Conservation (phyloP, 2,329 filamentous ascomycete genomes). For the Atkinsonella hypoxylon region DNA sequence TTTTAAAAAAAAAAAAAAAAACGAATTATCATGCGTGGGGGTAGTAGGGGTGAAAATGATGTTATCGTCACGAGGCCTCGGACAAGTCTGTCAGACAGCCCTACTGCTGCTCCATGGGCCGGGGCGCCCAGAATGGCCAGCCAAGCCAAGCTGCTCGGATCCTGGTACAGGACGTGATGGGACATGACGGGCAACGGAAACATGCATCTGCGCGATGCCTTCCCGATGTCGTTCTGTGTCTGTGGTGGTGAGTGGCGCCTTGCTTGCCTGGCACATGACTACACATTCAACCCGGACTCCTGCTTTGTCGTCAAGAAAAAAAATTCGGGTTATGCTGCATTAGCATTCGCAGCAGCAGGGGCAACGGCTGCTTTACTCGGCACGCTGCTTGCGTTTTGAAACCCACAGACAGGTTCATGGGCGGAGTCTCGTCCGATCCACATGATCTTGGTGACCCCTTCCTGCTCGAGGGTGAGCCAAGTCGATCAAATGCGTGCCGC, state of each 20-base stretch:
- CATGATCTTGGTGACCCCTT: not conserved
- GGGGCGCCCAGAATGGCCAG: not conserved
- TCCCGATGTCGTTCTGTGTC: not conserved
- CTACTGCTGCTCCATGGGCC: too few relatives aligned
- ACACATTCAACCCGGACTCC: too few relatives aligned
- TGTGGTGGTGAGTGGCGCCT: not conserved
- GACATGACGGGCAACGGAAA: not conserved
- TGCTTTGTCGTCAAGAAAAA: too few relatives aligned
- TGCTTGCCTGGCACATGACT: too few relatives aligned
- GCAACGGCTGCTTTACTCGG: too few relatives aligned
- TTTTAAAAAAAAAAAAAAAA: not conserved
- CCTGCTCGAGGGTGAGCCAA: not conserved
- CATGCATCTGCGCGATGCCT: not conserved
- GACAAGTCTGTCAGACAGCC: too few relatives aligned
- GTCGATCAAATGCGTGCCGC: not conserved
- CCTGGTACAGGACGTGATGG: not conserved
- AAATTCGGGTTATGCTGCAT: too few relatives aligned
- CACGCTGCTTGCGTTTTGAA: not conserved
- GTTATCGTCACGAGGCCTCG: not conserved
- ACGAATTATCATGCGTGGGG: not conserved
- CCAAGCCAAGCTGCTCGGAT: not conserved
- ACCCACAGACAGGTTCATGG: not conserved
- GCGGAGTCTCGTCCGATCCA: not conserved
- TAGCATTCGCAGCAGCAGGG: too few relatives aligned
- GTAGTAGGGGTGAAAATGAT: not conserved